These are phyloP conservation scores for Peniophora sp. DNA, from an alignment of 1,284 basidiomycete species.

Conservation along the genomic window DNA sequence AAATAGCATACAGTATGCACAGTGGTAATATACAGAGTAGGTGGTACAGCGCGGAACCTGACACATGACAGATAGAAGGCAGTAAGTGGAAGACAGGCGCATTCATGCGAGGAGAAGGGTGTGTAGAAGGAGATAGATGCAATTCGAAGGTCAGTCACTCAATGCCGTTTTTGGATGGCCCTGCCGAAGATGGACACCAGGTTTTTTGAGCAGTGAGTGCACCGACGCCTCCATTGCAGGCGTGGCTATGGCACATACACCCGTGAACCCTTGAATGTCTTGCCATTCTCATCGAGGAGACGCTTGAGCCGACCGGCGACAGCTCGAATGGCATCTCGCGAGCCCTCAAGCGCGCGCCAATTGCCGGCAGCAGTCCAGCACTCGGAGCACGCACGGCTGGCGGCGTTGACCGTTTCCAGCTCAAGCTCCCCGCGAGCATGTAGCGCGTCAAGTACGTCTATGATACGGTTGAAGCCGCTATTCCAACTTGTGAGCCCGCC, in stretches of 20 bases:
- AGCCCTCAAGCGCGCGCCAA: constrained; percentile 58
- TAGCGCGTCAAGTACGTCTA: constrained; percentile 63
- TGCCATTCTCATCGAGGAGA: constrained; percentile 57
- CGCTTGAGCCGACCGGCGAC: constrained; percentile 56
- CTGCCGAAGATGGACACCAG: too few relatives aligned
- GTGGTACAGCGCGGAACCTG: too few relatives aligned
- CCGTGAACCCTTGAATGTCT: constrained; percentile 55
- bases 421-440: constrained; percentile 59
- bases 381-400: constrained; percentile 72
- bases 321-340: constrained; percentile 47
- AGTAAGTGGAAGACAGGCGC: too few relatives aligned
- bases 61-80: too few relatives aligned
- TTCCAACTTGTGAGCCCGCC: constrained; percentile 53
- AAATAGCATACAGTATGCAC: too few relatives aligned
- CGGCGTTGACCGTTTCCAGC: constrained; percentile 61
- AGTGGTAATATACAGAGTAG: too few relatives aligned
- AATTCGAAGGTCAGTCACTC: too few relatives aligned
- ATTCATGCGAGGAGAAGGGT: too few relatives aligned
- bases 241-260: constrained; percentile 58
- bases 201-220: too few relatives aligned
- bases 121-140: too few relatives aligned
- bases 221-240: too few relatives aligned
- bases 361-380: constrained; percentile 68
- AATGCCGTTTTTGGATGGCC: too few relatives aligned
- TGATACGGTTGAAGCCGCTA: constrained; percentile 55